These are phyloP conservation scores for Exsudoporus floridanus DNA, from an alignment of 1,284 basidiomycete genomes.

Conservation along the genomic window DNA sequence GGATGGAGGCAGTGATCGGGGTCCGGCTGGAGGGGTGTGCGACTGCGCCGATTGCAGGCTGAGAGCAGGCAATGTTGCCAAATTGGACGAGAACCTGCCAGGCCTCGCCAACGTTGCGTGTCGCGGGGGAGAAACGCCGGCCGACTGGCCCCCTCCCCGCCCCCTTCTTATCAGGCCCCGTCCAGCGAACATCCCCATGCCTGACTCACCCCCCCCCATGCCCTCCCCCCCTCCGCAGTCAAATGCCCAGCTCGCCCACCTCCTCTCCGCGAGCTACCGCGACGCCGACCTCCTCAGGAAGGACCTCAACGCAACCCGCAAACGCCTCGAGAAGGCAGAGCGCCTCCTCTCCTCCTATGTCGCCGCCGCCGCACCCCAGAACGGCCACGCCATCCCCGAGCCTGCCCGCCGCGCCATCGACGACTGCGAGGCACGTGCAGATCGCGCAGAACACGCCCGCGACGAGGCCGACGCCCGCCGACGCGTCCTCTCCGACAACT, in stretches of 20 bases:
- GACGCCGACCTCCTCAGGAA: slow-evolving; percentile 51
- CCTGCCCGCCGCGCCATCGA: slow-evolving; percentile 36
- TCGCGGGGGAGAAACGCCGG: slow-evolving; percentile 32
- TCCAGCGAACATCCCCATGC: no score
- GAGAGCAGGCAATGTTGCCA: slow-evolving; percentile 6
- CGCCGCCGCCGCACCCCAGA: slow-evolving; percentile 21
- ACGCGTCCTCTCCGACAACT: slow-evolving; percentile 49
- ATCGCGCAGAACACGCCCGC: slow-evolving; percentile 50
- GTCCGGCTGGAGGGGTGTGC: slow-evolving; percentile 10
- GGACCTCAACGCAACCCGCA: slow-evolving; percentile 44
- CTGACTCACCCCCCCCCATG: not conserved
- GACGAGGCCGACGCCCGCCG: slow-evolving; percentile 58
- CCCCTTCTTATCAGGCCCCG: slow-evolving; percentile 29
- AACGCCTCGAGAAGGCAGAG: slow-evolving; percentile 56
- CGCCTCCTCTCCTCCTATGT: slow-evolving; percentile 41
- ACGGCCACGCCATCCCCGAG: slow-evolving; percentile 28
- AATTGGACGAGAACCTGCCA: slow-evolving; percentile 11
- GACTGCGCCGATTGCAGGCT: slow-evolving; percentile 21
- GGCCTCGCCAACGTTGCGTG: slow-evolving; percentile 35
- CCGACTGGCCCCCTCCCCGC: no score
- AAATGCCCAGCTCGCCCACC: slow-evolving; percentile 53
- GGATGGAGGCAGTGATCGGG: slow-evolving; percentile 21
- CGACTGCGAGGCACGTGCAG: slow-evolving; percentile 51
- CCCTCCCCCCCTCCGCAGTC: slow-evolving; percentile 25
- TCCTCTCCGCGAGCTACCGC: slow-evolving; percentile 52